These are phyloP conservation scores for Arctium minus DNA, from an alignment of 129 eudicot species.

Conservation along the genomic window DNA sequence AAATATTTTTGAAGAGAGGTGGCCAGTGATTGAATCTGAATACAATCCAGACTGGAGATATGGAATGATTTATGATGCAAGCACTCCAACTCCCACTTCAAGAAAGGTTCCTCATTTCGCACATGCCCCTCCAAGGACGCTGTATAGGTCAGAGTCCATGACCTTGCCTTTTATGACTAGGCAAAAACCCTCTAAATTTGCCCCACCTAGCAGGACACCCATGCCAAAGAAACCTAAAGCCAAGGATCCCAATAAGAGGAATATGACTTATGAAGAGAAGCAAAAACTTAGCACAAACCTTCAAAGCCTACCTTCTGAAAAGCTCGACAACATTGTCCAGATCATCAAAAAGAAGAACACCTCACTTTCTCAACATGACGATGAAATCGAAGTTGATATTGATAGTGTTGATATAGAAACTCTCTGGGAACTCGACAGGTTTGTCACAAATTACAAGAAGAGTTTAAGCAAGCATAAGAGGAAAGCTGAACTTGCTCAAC, in stretches of 20 bases:
- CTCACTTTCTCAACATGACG: constrained; percentile 64
- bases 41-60: constrained; percentile 51
- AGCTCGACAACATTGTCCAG: constrained; percentile 76
- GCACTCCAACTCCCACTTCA: constrained; percentile 63
- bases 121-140: constrained; percentile 37
- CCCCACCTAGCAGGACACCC: constrained; percentile 57
- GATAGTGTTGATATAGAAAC: constrained; percentile 89
- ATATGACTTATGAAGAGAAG: constrained; percentile 90
- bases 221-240: constrained; percentile 89
- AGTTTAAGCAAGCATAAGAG: constrained; percentile 75
- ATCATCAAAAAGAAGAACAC: constrained; percentile 77
- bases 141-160: constrained; percentile 55
- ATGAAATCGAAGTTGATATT: constrained; percentile 92
- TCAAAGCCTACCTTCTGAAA: constrained; percentile 74
- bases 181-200: constrained; percentile 29
- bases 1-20: constrained; percentile 64
- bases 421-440: constrained; percentile 97
- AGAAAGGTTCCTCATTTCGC: constrained; percentile 46
- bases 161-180: constrained; percentile 34
- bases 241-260: constrained; percentile 84
- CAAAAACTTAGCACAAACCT: constrained; percentile 80
- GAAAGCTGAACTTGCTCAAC: constrained; percentile 79
- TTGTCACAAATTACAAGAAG: constrained; percentile 83
- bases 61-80: constrained; percentile 51
- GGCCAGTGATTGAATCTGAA: constrained; percentile 69